Evolutionary conservation across 2,329 filamentous ascomycete genomes (phyloP), one percentile per base, ranked within the genome.

Genomic region (Colletotrichum agaves): DNA sequence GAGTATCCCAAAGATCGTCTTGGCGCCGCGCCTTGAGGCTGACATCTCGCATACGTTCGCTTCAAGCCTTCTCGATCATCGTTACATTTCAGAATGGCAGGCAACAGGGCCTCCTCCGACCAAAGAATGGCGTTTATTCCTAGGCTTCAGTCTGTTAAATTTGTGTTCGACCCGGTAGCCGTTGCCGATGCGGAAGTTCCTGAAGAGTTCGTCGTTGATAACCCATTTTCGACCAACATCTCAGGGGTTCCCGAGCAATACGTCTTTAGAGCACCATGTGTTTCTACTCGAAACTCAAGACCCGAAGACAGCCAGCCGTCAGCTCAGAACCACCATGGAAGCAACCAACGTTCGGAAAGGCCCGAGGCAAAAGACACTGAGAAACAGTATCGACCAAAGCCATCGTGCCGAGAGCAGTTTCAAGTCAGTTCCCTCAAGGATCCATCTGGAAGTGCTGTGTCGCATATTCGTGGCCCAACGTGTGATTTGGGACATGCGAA

Each of bases 101-200:
- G 3, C 7, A 46, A 61, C n/a, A 64, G 60, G 61, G 27, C 35
- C 7, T 64, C 56, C 2, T 44, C 33, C 27, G 44, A 64, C 27
- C 44, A 55, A 15, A 64, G 27, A 44, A 52, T 44, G 56, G 61
- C 60, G 58, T 41, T 56, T 11, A 41, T 33, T 8, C 63, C 63
- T 2, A 19, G 63, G 47, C 58, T 66, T 27, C 63, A 66, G 12
- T 66, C 63, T 17, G 63, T 66, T n/a, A 66, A 66, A 8, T 66
- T 66, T 19, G 58, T 66, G 10, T 66, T 66, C 5, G 63, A 66
- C 15, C 8, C 41, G 2, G 47, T 39, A 12, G 35, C 41, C 23
- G 47, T 31, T 15, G 27, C 47, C 7, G 47, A 62, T 15, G 50
- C 21, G 21, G 6, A 46, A 5, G 35, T 39, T 2, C 63, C 63